Evolutionary conservation across 1,139 yeast species (phyloP), one percentile per base, ranked within the genome.

Genomic region (Diutina ranongensis): DNA sequence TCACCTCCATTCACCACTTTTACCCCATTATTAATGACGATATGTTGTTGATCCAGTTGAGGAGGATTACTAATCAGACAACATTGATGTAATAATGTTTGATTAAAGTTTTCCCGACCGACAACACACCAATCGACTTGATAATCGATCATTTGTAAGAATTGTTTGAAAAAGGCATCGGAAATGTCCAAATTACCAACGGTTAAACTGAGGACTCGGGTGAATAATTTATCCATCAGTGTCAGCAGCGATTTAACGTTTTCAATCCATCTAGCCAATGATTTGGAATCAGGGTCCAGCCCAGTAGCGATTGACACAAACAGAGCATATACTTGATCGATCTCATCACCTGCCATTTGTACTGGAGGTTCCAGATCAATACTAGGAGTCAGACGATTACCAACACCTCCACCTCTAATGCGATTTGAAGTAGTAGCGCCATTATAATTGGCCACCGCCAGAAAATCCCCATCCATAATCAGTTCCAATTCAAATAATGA

Each of bases 401-500:
- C 28, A 3, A 16, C n/a, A 8, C 40, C 38, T 12, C 38, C 16
- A 12, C n/a, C 40, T 16, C 16, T 25, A 18, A 20, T 22, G n/a
- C 27, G 15, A 21, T 21, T 21, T 13, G 16, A 10, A 4, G 40
- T 13, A 55, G 45, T 4, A 31, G 15, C 13, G 4, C 8, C 15
- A 57, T 13, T 15, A 31, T 33, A 33, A 20, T 33, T 33, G 21
- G 32, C 22, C 20, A 44, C 21, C 12, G 35, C 33, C 5, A 53
- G 61, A 58, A 66, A 69, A 51, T 83, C 95, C 28, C 95, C 94
- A 54, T 86, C 94, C 54, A 84, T 78, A 52, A 84, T 77, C 2
- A 94, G 85, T 61, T 92, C 96, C 45, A 92, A 67, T 55, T 92
- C 95, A 61, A 89, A 73, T 44, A 89, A 65, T 13, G 86, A 76